Evolutionary conservation across 805 yeast genomes (phyloP), one percentile per base, ranked within the genome.

Genomic region (Hanseniaspora taiwanica): DNA sequence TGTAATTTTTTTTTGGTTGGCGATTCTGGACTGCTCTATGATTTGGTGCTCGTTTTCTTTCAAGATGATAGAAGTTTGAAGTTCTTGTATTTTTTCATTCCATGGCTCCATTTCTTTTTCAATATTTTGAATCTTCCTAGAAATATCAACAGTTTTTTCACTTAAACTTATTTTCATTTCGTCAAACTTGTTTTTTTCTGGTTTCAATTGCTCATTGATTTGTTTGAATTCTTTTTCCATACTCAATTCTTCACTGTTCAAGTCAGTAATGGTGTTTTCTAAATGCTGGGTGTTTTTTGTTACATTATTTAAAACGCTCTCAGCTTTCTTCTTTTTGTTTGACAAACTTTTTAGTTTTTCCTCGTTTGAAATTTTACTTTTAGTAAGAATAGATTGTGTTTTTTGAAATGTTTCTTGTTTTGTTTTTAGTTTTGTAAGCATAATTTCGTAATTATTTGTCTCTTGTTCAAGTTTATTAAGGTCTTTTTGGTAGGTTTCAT

Each of bases 71-170:
- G 76, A 75, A 12, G 81, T 71, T 41, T 75, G 75, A 42, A 78
- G 76, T 13, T 71, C 69, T 44, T 72, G 76, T 23, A 86, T 61
- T 46, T 75, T 70, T 21, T 71, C 78, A 44, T 74, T 75, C 87
- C 93, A 85, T 0, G 97, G 98, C 48, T 82, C 87, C 6, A 85
- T 60, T 44, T 78, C 67, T 6, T 65, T 68, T 54, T 83, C 87
- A 31, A 76, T 60, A 12, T 52, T 49, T 47, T 74, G 81, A 39
- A 87, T 80, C 50, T 81, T 71, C 7, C 67, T 69, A 1, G 87
- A 73, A 41, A 80, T 68, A 2, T 63, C 76, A 9, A 75, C 68
- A 0, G 97, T 89, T 54, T 84, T 83, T 36, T 74, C 78, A 7
- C 84, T 75, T 36, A 91, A 66, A 21, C 73, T 74, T 6, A 66